phyloP scores from a whole-genome alignment of 495 filamentous ascomycete species.

The Alectoria sarmentosa region DNA sequence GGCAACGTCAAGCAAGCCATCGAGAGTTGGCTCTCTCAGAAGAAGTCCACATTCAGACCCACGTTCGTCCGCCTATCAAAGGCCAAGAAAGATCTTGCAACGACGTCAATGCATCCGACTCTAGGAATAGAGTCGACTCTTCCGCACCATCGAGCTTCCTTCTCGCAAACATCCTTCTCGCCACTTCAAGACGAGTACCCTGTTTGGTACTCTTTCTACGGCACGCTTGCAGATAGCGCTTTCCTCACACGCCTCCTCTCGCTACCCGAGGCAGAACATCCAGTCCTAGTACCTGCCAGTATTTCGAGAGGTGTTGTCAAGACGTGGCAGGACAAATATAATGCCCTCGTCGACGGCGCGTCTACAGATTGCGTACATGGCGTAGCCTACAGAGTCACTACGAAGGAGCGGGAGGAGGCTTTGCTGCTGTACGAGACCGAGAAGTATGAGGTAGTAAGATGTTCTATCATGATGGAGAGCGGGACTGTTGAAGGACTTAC shows the following conservation, averaged over 20 bases:
- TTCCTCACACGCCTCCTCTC: conserved; percentile 27
- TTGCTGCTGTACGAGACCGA: conserved; percentile 36
- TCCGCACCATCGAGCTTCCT: conserved; percentile 18
- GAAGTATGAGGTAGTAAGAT: conserved; percentile 39
- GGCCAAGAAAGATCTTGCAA: conserved; percentile 34
- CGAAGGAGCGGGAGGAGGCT: conserved; percentile 33
- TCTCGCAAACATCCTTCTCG: neutral
- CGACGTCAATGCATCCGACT: conserved; percentile 31
- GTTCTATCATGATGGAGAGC: conserved; percentile 26
- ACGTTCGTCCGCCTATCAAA: conserved; percentile 30
- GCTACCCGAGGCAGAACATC: conserved; percentile 8
- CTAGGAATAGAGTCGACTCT: conserved; percentile 33
- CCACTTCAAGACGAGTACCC: conserved; percentile 35
- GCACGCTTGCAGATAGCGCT: conserved; percentile 28
- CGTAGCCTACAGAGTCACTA: conserved; percentile 32
- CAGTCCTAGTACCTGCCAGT: conserved; percentile 20
- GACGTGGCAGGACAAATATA: conserved; percentile 37
- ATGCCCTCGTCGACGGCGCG: conserved; percentile 34
- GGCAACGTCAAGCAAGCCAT: conserved; percentile 21
- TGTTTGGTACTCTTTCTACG: conserved; percentile 41
- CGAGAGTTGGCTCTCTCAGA: conserved; percentile 17
- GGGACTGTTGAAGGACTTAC: conserved; percentile 8
- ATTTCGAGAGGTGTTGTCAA: conserved; percentile 30
- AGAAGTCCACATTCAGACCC: conserved; percentile 22
- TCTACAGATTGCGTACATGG: conserved; percentile 26